Evolutionary conservation across 2,329 filamentous ascomycete species (phyloP), one percentile per base, ranked within the genome.

Genomic region (Pseudophaeomoniella oleicola): DNA sequence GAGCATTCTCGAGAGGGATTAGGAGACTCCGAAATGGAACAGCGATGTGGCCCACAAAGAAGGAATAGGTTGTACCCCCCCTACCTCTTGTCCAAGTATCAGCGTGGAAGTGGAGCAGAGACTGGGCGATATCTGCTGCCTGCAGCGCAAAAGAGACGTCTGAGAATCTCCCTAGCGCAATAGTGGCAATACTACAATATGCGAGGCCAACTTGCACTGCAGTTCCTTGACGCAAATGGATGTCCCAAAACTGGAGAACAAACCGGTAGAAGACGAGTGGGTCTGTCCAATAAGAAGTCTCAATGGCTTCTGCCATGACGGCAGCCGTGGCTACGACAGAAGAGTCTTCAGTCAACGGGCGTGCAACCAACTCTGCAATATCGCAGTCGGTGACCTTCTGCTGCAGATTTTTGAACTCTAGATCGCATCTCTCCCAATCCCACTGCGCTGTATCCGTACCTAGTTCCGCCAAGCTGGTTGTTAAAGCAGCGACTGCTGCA

Each of bases 381-480:
- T 75, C 75, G 56, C 70, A 70, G 30, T 61, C 67, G 50, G 71
- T 68, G 10, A 86, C 67, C 48, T 68, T 67, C 2, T 66, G 54
- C n/a, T 71, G 67, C 13, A 80, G 60, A 36, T 67, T 64, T 45
- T 76, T 67, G 47, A 90, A 94, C 37, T 79, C 74, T 13, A 62
- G 60, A 50, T 94, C 87, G 49, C 84, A 92, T 46, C 80, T 73
- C 46, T 87, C 76, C 53, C 77, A 86, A 2, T 78, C 78, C 2
- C 74, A 63, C 2, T 76, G 65, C 19, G 78, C 71, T 10, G 90
- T 62, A 2, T 70, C 57, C 12, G 87, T 67, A 3, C 74, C 81
- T 10, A 94, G 66, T 10, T 78, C 78, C 17, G 59, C 62, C 12
- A 94, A 61, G 42, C 82, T 86, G 32, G 76, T 70, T 48, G 78